Conservation (phyloP, 768 basidiomycete genomes). For the Termitomyces sp. region DNA sequence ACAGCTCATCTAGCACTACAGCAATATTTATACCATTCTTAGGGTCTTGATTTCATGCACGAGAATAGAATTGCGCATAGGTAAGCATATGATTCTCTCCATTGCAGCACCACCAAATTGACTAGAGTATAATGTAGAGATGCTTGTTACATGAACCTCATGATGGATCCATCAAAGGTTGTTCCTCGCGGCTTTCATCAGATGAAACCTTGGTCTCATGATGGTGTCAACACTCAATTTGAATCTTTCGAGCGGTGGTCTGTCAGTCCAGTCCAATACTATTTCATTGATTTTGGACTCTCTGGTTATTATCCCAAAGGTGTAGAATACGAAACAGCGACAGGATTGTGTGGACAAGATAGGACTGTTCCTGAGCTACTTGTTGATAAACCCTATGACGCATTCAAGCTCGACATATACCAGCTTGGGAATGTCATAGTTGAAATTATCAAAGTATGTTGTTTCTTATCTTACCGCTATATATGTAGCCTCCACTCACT, state of each 20-base stretch:
- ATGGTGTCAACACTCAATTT: not conserved
- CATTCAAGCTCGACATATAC: conserved; percentile 28
- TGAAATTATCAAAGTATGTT: not conserved
- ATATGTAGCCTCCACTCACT: not conserved
- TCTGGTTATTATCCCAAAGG: conserved; percentile 11
- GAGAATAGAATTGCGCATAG: conserved; percentile 16
- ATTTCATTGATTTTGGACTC: conserved; percentile 26
- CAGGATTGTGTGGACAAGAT: conserved; percentile 19
- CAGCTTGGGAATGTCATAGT: conserved; percentile 21
- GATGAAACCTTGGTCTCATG: not conserved
- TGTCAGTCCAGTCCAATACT: conserved; percentile 23
- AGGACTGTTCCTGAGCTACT: conserved; percentile 23
- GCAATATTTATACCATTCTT: not conserved
- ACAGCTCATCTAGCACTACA: not conserved
- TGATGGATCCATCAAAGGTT: conserved; percentile 15
- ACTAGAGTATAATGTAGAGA: conserved; percentile 14
- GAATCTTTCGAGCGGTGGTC: conserved; percentile 16
- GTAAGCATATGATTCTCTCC: conserved; percentile 1
- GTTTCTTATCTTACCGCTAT: not conserved
- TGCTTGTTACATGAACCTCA: conserved; percentile 16
- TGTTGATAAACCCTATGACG: conserved; percentile 21
- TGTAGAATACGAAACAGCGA: not conserved
- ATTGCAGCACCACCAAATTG: not conserved
- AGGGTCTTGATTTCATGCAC: conserved; percentile 23
- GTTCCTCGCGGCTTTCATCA: conserved; percentile 15